Conservation (phyloP, 2,329 filamentous ascomycete genomes). For the Ophiostoma quercus region DNA sequence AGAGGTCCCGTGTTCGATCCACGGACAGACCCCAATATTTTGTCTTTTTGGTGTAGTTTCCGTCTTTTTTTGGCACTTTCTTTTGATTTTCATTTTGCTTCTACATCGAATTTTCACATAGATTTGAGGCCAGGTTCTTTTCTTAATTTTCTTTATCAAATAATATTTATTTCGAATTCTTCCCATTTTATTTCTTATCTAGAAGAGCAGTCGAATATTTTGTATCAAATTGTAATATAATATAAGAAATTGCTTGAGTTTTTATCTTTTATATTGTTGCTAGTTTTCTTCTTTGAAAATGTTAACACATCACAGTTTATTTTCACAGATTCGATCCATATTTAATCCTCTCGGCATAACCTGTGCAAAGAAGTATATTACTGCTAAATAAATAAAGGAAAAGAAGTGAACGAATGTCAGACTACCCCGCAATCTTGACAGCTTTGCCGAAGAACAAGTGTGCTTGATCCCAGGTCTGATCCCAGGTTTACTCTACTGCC, state of each 20-base stretch:
- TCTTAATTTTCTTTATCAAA: not conserved
- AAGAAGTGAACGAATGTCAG: not conserved
- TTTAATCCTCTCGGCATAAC: no score
- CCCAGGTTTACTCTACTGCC: not conserved
- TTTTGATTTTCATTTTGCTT: not conserved
- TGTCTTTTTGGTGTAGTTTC: not conserved
- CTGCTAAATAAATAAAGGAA: not conserved
- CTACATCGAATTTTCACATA: not conserved
- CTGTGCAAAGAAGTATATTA: not conserved
- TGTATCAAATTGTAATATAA: no score
- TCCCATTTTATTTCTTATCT: not conserved
- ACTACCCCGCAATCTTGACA: not conserved
- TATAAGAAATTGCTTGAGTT: no score
- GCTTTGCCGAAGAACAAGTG: not conserved
- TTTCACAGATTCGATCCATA: no score
- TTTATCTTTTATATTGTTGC: no score
- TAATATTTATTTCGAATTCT: not conserved
- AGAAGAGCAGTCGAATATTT: no score
- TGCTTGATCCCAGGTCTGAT: not conserved
- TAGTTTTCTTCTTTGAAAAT: no score
- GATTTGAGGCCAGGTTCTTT: not conserved
- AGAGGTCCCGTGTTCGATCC: conserved; percentile 18
- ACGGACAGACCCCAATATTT: conserved; percentile 16
- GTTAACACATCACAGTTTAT: no score
- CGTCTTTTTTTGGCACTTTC: not conserved